Evolutionary conservation across 2,329 filamentous ascomycete genomes (phyloP).

Genomic region (Pseudocercospora fijiensis): DNA sequence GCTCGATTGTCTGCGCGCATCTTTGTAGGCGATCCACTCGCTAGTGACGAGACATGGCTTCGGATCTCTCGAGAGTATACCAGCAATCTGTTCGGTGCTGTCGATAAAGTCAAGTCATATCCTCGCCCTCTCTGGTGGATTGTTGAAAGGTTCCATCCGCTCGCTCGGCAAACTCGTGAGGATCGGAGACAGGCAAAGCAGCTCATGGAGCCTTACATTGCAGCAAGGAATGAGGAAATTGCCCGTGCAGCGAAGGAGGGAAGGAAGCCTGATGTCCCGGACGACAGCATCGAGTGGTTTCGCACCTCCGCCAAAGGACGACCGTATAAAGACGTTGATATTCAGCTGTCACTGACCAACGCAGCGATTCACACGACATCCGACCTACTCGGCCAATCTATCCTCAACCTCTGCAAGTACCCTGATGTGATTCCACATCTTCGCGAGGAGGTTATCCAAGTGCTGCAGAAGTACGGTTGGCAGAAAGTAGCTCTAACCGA

Average conservation of each 20-base stretch:
- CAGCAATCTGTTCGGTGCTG: constrained; percentile 38
- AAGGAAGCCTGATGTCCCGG: constrained; percentile 20
- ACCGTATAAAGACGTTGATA: constrained; percentile 23
- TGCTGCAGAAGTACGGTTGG: constrained; percentile 33
- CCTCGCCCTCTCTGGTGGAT: constrained; percentile 40
- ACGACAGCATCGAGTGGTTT: constrained; percentile 35
- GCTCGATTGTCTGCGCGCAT: constrained; percentile 44
- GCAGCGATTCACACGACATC: constrained; percentile 35
- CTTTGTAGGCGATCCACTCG: constrained; percentile 42
- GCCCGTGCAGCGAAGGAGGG: constrained; percentile 19
- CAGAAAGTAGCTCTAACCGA: constrained; percentile 35
- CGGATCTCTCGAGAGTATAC: constrained; percentile 40
- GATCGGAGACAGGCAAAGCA: constrained; percentile 36
- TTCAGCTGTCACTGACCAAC: constrained; percentile 27
- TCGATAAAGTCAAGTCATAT: constrained; percentile 37
- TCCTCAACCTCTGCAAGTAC: constrained; percentile 23
- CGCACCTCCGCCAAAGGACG: constrained; percentile 27
- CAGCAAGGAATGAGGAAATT: constrained; percentile 22
- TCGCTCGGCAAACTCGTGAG: constrained; percentile 37
- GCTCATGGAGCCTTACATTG: constrained; percentile 40
- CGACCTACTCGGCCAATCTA: constrained; percentile 29
- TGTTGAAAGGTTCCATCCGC: constrained; percentile 39
- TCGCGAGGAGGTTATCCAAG: constrained; percentile 27
- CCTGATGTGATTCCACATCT: constrained; percentile 28
- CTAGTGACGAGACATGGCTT: constrained; percentile 45